Conservation (phyloP, 2,329 filamentous ascomycete species). For the Cytospora paraplurivora region DNA sequence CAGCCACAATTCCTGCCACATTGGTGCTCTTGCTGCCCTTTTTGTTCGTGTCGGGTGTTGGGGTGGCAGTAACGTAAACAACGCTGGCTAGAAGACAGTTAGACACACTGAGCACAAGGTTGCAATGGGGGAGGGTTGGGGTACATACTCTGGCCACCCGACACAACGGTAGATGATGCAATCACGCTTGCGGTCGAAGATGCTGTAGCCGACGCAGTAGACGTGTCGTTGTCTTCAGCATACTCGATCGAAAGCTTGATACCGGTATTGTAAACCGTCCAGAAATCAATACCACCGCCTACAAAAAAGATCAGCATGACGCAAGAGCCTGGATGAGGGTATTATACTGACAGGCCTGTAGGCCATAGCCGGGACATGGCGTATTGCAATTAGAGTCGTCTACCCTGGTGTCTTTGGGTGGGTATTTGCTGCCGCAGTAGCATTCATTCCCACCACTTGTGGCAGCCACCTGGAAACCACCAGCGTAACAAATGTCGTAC, state of each 20-base stretch:
- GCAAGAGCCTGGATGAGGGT: not conserved
- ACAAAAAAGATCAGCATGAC: slow-evolving; percentile 27
- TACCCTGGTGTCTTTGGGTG: slow-evolving; percentile 56
- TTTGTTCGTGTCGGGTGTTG: slow-evolving; percentile 32
- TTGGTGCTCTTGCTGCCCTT: slow-evolving; percentile 51
- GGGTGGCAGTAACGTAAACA: slow-evolving; percentile 34
- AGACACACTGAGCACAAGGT: not conserved
- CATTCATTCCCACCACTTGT: slow-evolving; percentile 65
- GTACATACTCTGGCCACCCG: slow-evolving; percentile 24
- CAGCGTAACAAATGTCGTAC: slow-evolving; percentile 41
- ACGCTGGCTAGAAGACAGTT: slow-evolving; percentile 29
- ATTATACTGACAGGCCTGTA: slow-evolving; percentile 59
- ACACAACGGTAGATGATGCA: slow-evolving; percentile 25
- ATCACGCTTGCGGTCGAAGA: slow-evolving; percentile 18
- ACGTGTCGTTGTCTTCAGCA: slow-evolving; percentile 35
- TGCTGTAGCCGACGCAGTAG: slow-evolving; percentile 40
- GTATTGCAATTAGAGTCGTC: slow-evolving; percentile 64
- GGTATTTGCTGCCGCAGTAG: slow-evolving; percentile 72
- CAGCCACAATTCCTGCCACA: slow-evolving; percentile 82
- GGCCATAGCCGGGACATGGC: slow-evolving; percentile 63
- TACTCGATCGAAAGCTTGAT: slow-evolving; percentile 44
- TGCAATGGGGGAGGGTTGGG: not conserved
- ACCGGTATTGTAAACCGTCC: slow-evolving; percentile 55
- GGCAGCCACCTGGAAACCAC: slow-evolving; percentile 60
- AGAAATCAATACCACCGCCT: slow-evolving; percentile 60